Base-by-base conservation (phyloP, 2,329 filamentous ascomycete species). In the Rosellinia necatrix region DNA sequence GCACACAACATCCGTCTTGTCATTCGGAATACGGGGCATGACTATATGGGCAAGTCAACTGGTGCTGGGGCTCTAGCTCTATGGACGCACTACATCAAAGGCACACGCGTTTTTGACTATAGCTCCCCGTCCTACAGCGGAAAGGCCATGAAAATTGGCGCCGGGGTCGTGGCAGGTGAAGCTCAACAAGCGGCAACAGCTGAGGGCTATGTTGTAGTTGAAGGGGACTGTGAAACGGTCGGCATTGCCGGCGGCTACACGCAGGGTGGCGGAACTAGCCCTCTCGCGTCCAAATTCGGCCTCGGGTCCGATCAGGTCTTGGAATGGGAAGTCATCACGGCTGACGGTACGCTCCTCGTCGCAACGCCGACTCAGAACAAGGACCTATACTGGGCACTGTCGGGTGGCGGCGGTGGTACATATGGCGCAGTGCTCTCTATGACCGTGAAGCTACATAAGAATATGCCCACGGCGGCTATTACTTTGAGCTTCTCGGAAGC, bases 351-450 rank as follows among this genome's bases (percentile, higher is more conserved):
- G 12, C 65, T 78, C 15, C 60, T 85, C 1, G 76, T 68, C 2
- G 83, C 82, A 0, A 79, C 74, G 3, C 74, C 72, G 0, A 65
- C 64, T 0, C 58, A 78, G 27, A 81, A 87, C 60, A 54, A 72
- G 0, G 84, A 87, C 48, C 72, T 88, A 1, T 88, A 83, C 72
- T 89, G 84, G 85, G 86, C 85, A 1, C 69, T 87, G 1, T 75
- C 75, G 37, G 84, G 84, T 3, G 83, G 85, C 0, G 84, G 85
- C 2, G 80, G 78, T 8, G 82, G 83, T 13, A 86, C 77, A 25
- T 88, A 81, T 61, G 84, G 75, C 2, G 74, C 86, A 2, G 81
- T 87, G 1, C 68, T 77, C 10, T 81, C 79, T 2, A 74, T 86
- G 67, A 86, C 81, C 0, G 72, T 79, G 34, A 81, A 79, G 58